Conservation (phyloP, 495 filamentous ascomycete genomes). For the Penicillium cinerascens region DNA sequence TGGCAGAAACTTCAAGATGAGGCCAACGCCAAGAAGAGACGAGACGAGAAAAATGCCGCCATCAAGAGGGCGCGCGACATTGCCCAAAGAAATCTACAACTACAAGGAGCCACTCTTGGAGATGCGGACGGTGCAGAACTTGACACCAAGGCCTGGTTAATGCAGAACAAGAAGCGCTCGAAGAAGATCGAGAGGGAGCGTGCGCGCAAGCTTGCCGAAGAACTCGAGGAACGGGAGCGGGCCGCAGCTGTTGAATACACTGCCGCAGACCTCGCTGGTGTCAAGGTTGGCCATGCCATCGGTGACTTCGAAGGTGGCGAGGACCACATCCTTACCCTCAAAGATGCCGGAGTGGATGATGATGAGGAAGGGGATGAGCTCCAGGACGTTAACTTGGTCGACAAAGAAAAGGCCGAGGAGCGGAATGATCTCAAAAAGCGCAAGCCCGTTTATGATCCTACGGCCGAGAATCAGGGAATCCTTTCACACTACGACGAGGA, state of each 20-base stretch:
- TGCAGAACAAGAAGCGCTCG: conserved; percentile 81
- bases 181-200: conserved; percentile 81
- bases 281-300: conserved; percentile 86
- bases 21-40: conserved; percentile 63
- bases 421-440: conserved; percentile 85
- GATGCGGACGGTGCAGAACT: conserved; percentile 59
- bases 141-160: conserved; percentile 81
- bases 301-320: conserved; percentile 69
- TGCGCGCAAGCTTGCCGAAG: conserved; percentile 67
- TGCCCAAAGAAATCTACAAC: conserved; percentile 65
- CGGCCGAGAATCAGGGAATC: conserved; percentile 62
- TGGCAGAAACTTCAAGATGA: conserved; percentile 64
- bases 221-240: conserved; percentile 63
- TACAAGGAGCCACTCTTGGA: conserved; percentile 78
- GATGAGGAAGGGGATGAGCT: conserved; percentile 92
- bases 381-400: conserved; percentile 74
- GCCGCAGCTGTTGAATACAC: conserved; percentile 59
- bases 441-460: conserved; percentile 83
- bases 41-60: conserved; percentile 70
- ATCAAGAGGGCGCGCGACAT: conserved; percentile 87
- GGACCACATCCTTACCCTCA: conserved; percentile 85
- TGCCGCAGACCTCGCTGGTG: conserved; percentile 76
- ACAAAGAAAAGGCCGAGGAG: conserved; percentile 73
- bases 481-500: conserved; percentile 93
- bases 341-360: conserved; percentile 81